Evolutionary conservation across 192 early-diverging fungal genomes (phyloP), one percentile per base, ranked within the genome.

Genomic region (Funneliformis geosporum): DNA sequence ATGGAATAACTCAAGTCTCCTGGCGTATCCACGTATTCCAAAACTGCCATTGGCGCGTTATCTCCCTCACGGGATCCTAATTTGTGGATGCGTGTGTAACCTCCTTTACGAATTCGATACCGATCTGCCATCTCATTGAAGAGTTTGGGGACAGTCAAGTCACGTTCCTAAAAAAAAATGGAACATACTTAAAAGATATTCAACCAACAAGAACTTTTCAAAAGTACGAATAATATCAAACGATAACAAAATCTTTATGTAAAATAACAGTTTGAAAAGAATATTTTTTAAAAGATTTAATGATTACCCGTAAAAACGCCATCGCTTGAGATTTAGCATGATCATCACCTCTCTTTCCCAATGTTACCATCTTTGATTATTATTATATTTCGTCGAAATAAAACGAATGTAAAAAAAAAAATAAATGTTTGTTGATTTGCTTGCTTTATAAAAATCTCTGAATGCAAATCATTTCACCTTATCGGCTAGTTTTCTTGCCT

Each of bases 11-110:
- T 87, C 47, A 94, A 82, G 76, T 99, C 97, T 55, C 87, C 87
- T 11, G 93, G 93, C 74, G 92, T 91, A 83, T 95, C 94, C 18
- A 98, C 92, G 70, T 95, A 92, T 84, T 99, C 97, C 43, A 99
- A 91, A 65, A 96, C 89, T 4, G 96, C 96, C 84, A 94, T 91
- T 8, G 94, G 93, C 2, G 96, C 95, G 78, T 93, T 87, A 84
- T 98, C 97, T 55, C 92, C 90, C 65, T 91, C 87, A 68, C 93
- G 91, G 84, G 87, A 89, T 33, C 95, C 95, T 71, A 92, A 88
- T 39, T 88, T 86, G 73, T 94, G 89, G 38, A 99, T 88, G 42
- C 97, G 95, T 8, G 95, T 96, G 87, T 96, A 99, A 44, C 96
- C 96, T 62, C 96, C 95, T 27, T 87, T 80, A 33, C 94, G 92